Evolutionary conservation across 345 rosid genomes (phyloP).

Genomic region (Erysimum cheiranthoides): DNA sequence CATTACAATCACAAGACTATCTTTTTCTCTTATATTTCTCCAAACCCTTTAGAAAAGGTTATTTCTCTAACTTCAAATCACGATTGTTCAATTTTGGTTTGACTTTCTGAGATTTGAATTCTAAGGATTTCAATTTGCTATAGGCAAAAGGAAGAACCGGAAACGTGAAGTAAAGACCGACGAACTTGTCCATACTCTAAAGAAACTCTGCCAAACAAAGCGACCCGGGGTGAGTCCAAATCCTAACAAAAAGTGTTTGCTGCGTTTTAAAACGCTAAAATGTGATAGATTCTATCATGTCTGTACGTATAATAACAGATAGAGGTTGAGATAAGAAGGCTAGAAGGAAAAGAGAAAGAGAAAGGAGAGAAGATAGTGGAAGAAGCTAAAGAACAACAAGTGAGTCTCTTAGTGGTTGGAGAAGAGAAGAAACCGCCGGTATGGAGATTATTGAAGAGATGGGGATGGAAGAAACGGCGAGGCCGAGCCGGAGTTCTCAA

Average conservation of each 20-base stretch:
- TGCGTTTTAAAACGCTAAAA: constrained; percentile 26
- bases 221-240: constrained; percentile 67
- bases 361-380: constrained; percentile 75
- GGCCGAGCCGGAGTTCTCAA: constrained; percentile 57
- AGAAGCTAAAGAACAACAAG: constrained; percentile 69
- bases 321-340: constrained; percentile 58
- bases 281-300: background rate
- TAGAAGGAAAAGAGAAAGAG: constrained; percentile 61
- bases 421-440: constrained; percentile 64
- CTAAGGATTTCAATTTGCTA: background rate
- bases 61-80: background rate
- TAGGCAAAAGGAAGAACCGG: constrained; percentile 47
- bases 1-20: constrained; percentile 63
- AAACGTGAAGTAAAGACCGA: constrained; percentile 54
- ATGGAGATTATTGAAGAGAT: constrained; percentile 63
- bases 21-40: constrained; percentile 65
- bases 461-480: constrained; percentile 51
- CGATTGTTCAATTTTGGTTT: background rate
- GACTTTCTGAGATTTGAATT: background rate
- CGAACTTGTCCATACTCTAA: constrained; percentile 64
- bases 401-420: constrained; percentile 69
- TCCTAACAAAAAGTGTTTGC: constrained; percentile 18
- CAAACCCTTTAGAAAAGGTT: constrained; percentile 58
- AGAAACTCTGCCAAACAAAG: constrained; percentile 60
- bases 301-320: constrained; percentile 50